phyloP scores from a whole-genome alignment of 2,329 filamentous ascomycete genomes.

The Trichoderma cornu-damae region DNA sequence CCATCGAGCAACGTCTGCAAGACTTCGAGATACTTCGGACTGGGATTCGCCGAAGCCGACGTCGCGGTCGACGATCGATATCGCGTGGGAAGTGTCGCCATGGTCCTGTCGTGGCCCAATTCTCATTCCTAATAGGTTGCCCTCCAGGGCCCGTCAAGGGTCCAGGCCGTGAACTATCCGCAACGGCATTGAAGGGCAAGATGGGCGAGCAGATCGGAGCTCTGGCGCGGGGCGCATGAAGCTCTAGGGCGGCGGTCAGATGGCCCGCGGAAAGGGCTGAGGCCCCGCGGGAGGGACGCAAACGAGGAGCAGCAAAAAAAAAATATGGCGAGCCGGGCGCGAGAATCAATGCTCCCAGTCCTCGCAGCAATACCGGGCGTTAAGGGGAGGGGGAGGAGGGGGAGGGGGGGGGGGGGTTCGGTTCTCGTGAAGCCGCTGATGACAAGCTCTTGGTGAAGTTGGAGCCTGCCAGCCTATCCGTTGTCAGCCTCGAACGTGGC shows the following conservation, averaged over 20 bases:
- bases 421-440: neutral
- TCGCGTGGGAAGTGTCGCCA: constrained; percentile 50
- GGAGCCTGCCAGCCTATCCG: constrained; percentile 26
- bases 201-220: constrained; percentile 23
- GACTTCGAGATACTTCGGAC: constrained; percentile 52
- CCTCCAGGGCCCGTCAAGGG: constrained; percentile 36
- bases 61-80: constrained; percentile 61
- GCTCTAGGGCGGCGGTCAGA: constrained; percentile 15
- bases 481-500: constrained; percentile 33
- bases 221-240: constrained; percentile 27
- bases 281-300: neutral
- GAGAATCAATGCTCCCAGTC: neutral
- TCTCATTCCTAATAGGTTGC: constrained; percentile 28
- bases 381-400: neutral
- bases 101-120: constrained; percentile 32
- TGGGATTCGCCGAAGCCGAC: constrained; percentile 50
- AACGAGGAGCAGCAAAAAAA: neutral
- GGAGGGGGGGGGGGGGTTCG: too few species aligned
- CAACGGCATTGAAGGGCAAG: constrained; percentile 32
- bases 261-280: neutral
- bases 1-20: constrained; percentile 51
- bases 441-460: constrained; percentile 20
- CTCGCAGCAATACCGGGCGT: neutral
- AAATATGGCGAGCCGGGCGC: neutral
- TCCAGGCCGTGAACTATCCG: constrained; percentile 31